These are phyloP conservation scores for Eimeria necatrix DNA, from an alignment of 169 alveolate species.

Conservation along the genomic window DNA sequence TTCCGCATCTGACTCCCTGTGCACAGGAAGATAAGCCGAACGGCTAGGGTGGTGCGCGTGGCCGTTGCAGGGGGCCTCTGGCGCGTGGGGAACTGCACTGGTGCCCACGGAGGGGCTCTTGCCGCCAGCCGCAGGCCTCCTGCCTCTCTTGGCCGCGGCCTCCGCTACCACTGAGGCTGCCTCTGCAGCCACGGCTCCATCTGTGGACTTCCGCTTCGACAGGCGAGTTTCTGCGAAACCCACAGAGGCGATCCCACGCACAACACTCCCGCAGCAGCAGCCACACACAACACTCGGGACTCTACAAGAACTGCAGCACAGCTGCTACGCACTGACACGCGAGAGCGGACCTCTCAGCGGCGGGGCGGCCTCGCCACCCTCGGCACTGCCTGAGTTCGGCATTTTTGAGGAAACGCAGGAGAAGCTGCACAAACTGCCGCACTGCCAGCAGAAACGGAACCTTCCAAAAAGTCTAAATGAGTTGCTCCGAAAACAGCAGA, in stretches of 20 bases:
- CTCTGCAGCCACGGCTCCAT: background rate
- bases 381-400: slow-evolving; percentile 9
- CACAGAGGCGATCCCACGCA: background rate
- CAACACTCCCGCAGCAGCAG: too few relatives aligned
- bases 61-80: background rate
- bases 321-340: too few relatives aligned
- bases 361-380: background rate
- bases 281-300: too few relatives aligned
- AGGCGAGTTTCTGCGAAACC: slow-evolving; percentile 4
- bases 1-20: slow-evolving; percentile 15
- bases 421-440: background rate
- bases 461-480: background rate
- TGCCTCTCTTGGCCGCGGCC: slow-evolving; percentile 17
- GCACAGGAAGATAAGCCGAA: background rate
- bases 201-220: slow-evolving; percentile 8
- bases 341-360: slow-evolving; percentile 8
- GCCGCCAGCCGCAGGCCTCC: background rate
- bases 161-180: background rate
- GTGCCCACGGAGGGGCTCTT: background rate
- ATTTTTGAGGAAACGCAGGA: background rate
- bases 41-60: background rate
- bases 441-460: background rate
- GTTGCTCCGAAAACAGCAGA: too few relatives aligned
- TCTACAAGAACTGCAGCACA: too few relatives aligned
- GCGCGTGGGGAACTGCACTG: background rate